Evolutionary conservation across 2,329 filamentous ascomycete species (phyloP), one percentile per base, ranked within the genome.

Genomic region (Annulohypoxylon truncatum): DNA sequence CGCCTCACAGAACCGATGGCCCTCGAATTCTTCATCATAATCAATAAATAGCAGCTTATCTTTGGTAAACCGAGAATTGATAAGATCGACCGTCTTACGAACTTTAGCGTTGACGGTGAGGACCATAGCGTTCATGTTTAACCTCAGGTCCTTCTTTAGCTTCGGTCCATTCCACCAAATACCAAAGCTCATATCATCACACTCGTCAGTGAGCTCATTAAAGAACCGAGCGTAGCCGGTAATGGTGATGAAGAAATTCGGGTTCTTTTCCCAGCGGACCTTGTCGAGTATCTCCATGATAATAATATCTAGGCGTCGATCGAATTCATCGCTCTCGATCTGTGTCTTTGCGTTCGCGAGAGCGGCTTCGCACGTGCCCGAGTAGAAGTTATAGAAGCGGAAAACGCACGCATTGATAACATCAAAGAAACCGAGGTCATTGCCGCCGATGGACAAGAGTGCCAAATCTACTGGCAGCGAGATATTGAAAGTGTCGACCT

Each of bases 391-490:
- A 71, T 84, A 84, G 71, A 84, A 84, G 29, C 81, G 78, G 67
- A 84, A 84, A 13, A 84, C 79, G 70, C 83, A 84, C 22, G 81
- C 81, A 69, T 84, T 84, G 73, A 84, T 82, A 18, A 84, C 80
- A 35, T 81, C 79, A 66, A 83, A 84, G 75, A 84, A 84, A 66
- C 81, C 82, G 7, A 84, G 77, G 67, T 84, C 82, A 72, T 84
- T 84, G 13, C 82, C 82, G 48, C 82, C 82, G 29, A 84, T 76
- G n/a, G 81, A 83, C 4, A 84, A 74, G 0, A 83, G 77, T 2
- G 81, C 81, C 64, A 84, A 82, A 70, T 82, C 80, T 20, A 75
- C 71, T 1, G 77, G 78, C 0, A 73, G 65, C 7, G 79, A 77
- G 3, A 72, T 73, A 71, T 82, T 79, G 71, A 83, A 76, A 12